Evolutionary conservation across 371 early-diverging fungal genomes (phyloP), one percentile per base, ranked within the genome.

Genomic region (Haplosporangium sp.): DNA sequence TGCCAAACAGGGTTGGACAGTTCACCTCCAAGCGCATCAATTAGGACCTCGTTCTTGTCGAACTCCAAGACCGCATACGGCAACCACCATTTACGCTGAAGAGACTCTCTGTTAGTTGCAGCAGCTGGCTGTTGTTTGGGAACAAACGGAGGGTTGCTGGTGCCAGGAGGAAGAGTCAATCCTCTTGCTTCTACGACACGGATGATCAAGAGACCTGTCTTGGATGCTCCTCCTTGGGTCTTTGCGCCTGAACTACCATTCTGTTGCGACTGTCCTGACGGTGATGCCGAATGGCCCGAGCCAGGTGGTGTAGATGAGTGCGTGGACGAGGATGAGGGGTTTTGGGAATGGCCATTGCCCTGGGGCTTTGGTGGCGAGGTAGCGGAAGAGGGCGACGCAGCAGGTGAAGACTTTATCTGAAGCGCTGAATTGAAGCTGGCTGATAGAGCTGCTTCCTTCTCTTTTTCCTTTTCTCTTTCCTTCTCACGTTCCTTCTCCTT

Each of bases 1-100:
- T 94, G 90, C 92, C 95, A 96, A 41, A 90, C 81, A 14, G 95
- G 93, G 65, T 89, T 91, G 23, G 83, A 82, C 56, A 90, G 83
- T 68, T 92, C 93, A 38, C 93, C 92, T 37, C 91, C 94, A 16
- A 91, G 81, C 16, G 95, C 92, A 73, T 93, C 90, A 36, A 94
- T 93, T 60, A 95, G 85, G 43, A 95, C 86, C 82, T 97, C 96
- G 81, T 96, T 96, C 89, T 95, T 95, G 84, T 97, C 97, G 69
- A 96, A 96, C 83, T 96, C 96, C 36, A 96, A 82, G 10, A 97
- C 95, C 21, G 91, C 91, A 72, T 95, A 97, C 6, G 95, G 96
- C 29, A 94, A 70, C 89, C 91, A 90, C 86, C 93, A 90, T 69
- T 90, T 93, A 72, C 91, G 89, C 70, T 86, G 88, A 14, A 90